Base-by-base conservation (phyloP, 2,329 filamentous ascomycete genomes). In the Claviceps fusiformis region DNA sequence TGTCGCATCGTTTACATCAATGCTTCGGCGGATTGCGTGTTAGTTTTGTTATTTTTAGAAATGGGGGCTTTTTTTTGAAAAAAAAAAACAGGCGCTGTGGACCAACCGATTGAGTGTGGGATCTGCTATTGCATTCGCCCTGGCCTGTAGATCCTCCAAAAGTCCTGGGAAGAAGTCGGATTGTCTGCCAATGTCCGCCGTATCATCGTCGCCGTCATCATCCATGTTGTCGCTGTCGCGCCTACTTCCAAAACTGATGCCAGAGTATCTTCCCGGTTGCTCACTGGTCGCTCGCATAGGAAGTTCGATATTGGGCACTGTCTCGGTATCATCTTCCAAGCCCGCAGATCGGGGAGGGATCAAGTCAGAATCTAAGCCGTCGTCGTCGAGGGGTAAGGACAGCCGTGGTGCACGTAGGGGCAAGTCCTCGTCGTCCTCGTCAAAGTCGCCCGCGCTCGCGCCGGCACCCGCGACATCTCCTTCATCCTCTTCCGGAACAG, bases 261-360 rank as follows among this genome's bases (percentile, higher is more conserved):
- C 67, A 11, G 77, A 79, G 35, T 77, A 62, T 35, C 78, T 68
- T 3, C 67, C 63, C 0, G 72, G 71, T 50, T 72, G 59, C 56
- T 81, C 77, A 53, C 68, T 76, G 43, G 69, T 62, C 17, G 74
- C 75, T 51, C 82, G 70, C 33, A 82, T 72, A 8, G 80, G 76
- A 51, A 83, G 62, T 66, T 85, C 82, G 33, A 85, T 74, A 2
- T 81, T 83, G 57, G 77, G 75, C 45, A 76, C 65, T 0, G 81
- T 85, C 58, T 75, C 74, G 59, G 83, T 77, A 46, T 81, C 78
- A 31, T 82, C 78, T 54, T 83, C 80, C 29, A 84, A 62, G 10
- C 74, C 71, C 37, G 77, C 75, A 52, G 78, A 74, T 53, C 71
- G 73, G 37, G 81, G 81, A 9, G 78, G 78, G 44, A 72, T 71